phyloP scores from a whole-genome alignment of 331 rosid genomes.

The Quercus tomentella region DNA sequence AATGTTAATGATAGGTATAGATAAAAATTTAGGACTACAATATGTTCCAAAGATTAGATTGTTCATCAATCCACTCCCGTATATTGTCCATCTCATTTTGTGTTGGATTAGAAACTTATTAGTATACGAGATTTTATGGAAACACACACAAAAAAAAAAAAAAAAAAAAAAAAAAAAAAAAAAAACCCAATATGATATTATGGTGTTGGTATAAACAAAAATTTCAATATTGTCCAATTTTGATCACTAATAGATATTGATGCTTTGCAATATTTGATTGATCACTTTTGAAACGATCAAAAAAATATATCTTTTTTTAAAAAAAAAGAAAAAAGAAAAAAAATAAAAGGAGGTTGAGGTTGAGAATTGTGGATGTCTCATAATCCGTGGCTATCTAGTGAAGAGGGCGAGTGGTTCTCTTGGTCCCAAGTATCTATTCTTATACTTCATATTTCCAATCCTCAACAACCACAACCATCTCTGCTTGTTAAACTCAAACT shows the following conservation, averaged over 20 bases:
- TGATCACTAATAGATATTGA: background rate
- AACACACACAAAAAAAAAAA: too few relatives aligned
- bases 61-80: rapidly evolving
- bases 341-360: too few relatives aligned
- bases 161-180: too few relatives aligned
- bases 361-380: background rate
- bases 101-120: too few relatives aligned
- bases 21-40: rapidly evolving
- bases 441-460: too few relatives aligned
- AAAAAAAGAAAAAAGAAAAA: too few relatives aligned
- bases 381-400: background rate
- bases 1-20: rapidly evolving
- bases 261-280: background rate
- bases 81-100: too few relatives aligned
- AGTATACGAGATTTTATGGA: too few relatives aligned
- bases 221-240: background rate
- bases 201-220: background rate
- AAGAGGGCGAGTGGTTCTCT: background rate
- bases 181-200: background rate
- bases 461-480: background rate
- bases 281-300: too few relatives aligned
- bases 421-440: too few relatives aligned
- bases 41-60: rapidly evolving
- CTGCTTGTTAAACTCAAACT: too few relatives aligned
- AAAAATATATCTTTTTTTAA: too few relatives aligned